Evolutionary conservation across 129 eudicot genomes (phyloP), one percentile per base, ranked within the genome.

Genomic region (Chrysanthemum seticuspe): DNA sequence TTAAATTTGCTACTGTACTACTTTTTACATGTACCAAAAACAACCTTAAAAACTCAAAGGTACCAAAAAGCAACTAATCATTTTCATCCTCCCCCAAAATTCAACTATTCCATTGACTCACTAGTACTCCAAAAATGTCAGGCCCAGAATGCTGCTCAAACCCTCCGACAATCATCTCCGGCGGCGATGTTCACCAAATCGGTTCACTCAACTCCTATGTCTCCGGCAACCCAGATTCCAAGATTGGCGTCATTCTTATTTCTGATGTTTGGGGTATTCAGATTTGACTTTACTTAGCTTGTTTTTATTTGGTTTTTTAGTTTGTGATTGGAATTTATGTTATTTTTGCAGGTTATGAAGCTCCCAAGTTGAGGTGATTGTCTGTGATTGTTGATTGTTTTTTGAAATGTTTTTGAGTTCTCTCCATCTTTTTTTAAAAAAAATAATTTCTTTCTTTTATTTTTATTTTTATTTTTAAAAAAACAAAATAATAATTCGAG

Each of bases 301-400:
- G 3, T 13, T 13, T 2, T 23, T 10, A 62, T 74, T n/a, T 54
- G n/a, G 2, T 51, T 47, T 13, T 10, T 60, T 40, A 13, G 21
- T 29, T 3, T 56, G 15, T 31, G 45, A 1, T 40, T 40, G 1
- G 2, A 40, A 7, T 40, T 40, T 40, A 40, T 40, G 14, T 40
- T 61, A 4, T 45, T 21, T 73, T 10, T 63, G 68, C 80, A 84
- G 87, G 87, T 62, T 84, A 72, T 76, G 87, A 52, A 76, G 87
- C 87, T 80, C 87, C 87, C 68, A 76, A 80, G 19, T 44, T 80
- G 52, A 76, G 87, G 87, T 84, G 87, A 76, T 68, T 72, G 71
- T 13, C n/a, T 27, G 60, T 29, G 60, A 16, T 62, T 3, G 2
- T 49, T 21, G 19, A 44, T 34, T 47, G 4, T 18, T 72, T n/a